phyloP scores from a whole-genome alignment of 164 flowering plant species.

The Dillenia suffruticosa region DNA sequence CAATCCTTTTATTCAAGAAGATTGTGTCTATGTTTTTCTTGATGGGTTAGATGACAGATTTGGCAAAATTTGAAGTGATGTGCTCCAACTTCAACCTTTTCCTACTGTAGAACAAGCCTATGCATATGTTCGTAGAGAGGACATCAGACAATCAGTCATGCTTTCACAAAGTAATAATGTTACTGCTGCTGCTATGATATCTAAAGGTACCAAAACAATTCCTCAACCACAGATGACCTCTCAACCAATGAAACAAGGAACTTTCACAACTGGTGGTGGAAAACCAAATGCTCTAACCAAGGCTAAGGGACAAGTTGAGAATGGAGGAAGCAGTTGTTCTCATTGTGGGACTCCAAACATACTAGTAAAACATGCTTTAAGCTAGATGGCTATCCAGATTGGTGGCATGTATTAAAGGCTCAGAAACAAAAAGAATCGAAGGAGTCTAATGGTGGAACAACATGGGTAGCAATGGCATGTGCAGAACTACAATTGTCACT shows the following conservation, averaged over 20 bases:
- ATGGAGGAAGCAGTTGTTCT: slow-evolving; percentile 2
- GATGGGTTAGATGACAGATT: no score
- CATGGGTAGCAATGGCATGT: background rate
- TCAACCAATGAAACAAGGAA: no score
- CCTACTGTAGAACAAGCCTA: background rate
- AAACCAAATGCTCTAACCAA: background rate
- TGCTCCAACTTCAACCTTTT: background rate
- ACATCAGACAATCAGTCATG: background rate
- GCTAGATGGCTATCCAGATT: slow-evolving; percentile 17
- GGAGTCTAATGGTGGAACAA: background rate
- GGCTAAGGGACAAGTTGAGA: background rate
- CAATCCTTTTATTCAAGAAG: background rate
- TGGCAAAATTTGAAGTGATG: background rate
- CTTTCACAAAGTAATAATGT: background rate
- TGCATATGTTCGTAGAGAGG: background rate
- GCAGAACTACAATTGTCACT: slow-evolving; percentile 2
- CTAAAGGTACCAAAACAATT: background rate
- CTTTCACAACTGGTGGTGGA: background rate
- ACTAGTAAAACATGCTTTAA: slow-evolving; percentile 9
- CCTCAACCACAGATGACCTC: no score
- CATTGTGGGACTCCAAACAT: slow-evolving; percentile 15
- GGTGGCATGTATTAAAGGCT: slow-evolving; percentile 12
- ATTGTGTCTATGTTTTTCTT: background rate
- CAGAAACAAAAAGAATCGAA: background rate
- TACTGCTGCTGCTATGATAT: background rate